A percentile compares a stretch with the other conserved stretches of the same genome.
phyloP scores from a whole-genome alignment of 140 eudicot species.

The Flaveria floridana region DNA sequence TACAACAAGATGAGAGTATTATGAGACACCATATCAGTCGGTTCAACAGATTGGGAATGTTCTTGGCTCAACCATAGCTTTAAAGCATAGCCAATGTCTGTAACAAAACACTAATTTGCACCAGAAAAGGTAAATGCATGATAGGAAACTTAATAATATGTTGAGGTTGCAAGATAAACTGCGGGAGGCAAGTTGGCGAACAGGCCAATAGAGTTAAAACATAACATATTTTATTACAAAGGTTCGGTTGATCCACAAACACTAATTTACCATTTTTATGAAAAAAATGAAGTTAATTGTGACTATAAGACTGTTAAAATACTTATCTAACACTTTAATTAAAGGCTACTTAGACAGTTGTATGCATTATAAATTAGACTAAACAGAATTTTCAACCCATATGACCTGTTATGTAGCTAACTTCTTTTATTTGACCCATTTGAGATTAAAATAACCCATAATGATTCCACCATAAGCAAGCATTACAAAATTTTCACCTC shows the following conservation, averaged over 20 bases:
- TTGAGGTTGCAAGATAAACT: not conserved
- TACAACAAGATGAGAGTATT: slow-evolving; percentile 52
- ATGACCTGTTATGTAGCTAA: not conserved
- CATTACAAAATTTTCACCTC: not conserved
- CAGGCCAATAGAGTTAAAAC: not conserved
- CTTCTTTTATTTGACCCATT: not conserved
- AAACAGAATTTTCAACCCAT: not conserved
- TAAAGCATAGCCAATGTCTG: slow-evolving; percentile 62
- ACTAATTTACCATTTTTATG: not conserved
- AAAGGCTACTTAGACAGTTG: not conserved
- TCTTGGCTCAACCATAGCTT: slow-evolving; percentile 49
- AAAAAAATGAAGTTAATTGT: not conserved
- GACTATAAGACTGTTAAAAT: not conserved
- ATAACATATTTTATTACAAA: not conserved
- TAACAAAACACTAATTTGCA: slow-evolving; percentile 45
- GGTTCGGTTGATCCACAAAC: slow-evolving; percentile 4
- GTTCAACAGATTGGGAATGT: slow-evolving; percentile 36
- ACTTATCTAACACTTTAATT: not conserved
- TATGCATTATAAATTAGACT: not conserved
- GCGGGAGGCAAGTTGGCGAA: not conserved
- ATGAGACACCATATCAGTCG: slow-evolving; percentile 34
- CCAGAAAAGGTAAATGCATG: slow-evolving; percentile 11
- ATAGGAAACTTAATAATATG: slow-evolving; percentile 5
- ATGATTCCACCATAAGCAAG: not conserved
- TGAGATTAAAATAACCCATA: not conserved